These are phyloP conservation scores for Cladosporium sp. DNA, from an alignment of 2,329 filamentous ascomycete genomes.

Conservation along the genomic window DNA sequence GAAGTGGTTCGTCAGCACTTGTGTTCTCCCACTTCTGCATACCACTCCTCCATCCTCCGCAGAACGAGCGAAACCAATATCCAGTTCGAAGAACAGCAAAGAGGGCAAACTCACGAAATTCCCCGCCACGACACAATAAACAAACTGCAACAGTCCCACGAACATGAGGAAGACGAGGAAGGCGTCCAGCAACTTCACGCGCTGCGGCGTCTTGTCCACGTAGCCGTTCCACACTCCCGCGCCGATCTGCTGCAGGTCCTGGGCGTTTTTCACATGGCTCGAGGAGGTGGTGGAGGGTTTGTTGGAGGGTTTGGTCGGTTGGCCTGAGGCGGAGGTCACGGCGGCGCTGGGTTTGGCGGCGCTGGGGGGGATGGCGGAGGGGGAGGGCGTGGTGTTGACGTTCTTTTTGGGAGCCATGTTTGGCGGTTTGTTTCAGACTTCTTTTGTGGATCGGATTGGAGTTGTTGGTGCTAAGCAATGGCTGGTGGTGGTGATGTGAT, in stretches of 20 bases:
- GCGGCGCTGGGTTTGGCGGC: conserved; percentile 20
- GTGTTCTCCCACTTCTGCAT: no score
- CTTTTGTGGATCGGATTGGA: not conserved
- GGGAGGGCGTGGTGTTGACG: conserved; percentile 20
- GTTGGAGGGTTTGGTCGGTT: conserved; percentile 21
- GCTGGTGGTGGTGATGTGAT: not conserved
- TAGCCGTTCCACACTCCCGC: conserved; percentile 74
- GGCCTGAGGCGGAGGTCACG: conserved; percentile 18
- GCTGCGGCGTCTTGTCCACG: conserved; percentile 74
- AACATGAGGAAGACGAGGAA: conserved; percentile 86
- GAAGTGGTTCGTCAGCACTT: not conserved
- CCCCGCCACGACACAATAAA: conserved; percentile 85
- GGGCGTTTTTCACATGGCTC: conserved; percentile 19
- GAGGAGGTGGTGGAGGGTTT: conserved; percentile 14
- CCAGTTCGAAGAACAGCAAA: no score
- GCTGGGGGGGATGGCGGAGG: conserved; percentile 22
- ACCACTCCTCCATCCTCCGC: no score
- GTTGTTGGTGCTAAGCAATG: not conserved
- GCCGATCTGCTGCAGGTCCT: conserved; percentile 55
- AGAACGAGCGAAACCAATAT: no score
- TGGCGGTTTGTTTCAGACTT: not conserved
- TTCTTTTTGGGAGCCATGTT: conserved; percentile 29
- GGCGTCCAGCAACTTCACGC: conserved; percentile 84
- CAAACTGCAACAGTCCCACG: conserved; percentile 85
- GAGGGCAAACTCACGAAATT: conserved; percentile 89